Conservation (phyloP, 495 filamentous ascomycete species). For the Xylaria venustula region DNA sequence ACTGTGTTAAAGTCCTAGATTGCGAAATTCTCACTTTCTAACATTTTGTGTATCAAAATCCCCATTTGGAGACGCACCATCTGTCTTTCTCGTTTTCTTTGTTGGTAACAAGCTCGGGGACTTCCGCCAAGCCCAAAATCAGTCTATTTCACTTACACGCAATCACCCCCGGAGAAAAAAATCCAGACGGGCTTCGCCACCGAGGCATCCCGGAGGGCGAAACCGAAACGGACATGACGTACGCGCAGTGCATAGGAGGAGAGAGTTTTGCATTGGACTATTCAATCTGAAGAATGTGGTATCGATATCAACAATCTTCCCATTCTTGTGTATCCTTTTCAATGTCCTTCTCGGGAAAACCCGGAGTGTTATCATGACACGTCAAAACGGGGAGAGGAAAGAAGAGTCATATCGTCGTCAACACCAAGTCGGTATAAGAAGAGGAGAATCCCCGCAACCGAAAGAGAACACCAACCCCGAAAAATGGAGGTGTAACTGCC, state of each 20-base stretch:
- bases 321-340: neutral
- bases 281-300: neutral
- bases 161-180: neutral
- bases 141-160: slow-evolving; percentile 11
- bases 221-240: neutral
- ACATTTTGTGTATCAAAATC: no score
- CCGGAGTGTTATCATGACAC: neutral
- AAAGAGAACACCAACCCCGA: neutral
- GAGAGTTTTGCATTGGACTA: neutral
- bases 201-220: neutral
- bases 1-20: no score
- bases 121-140: no score
- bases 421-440: neutral
- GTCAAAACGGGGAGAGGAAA: neutral
- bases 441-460: neutral
- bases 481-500: neutral
- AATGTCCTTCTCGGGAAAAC: neutral
- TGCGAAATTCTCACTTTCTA: no score
- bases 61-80: no score
- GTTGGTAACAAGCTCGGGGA: neutral
- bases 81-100: neutral
- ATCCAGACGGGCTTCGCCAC: slow-evolving; percentile 3
- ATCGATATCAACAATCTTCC: no score
- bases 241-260: neutral
- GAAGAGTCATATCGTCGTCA: slow-evolving; percentile 6